Percentiles rank a stretch among this genome's conserved stretches.
These are phyloP conservation scores for Fusarium newnesense DNA, from an alignment of 2,329 filamentous ascomycete genomes.

Conservation along the genomic window DNA sequence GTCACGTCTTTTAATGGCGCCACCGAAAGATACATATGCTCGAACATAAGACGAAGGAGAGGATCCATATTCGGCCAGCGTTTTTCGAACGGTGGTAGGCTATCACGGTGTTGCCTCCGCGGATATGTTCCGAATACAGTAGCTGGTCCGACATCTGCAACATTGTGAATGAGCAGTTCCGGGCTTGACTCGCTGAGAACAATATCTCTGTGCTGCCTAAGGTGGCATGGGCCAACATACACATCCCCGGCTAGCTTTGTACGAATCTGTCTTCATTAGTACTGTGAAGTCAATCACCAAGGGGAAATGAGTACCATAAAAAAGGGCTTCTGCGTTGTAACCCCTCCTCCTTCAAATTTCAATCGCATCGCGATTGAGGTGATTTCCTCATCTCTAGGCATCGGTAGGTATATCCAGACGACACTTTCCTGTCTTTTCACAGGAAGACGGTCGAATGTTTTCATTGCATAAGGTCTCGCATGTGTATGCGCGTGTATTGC, in stretches of 20 bases:
- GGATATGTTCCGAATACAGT: constrained; percentile 24
- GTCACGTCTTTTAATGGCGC: not conserved
- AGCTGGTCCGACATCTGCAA: constrained; percentile 8
- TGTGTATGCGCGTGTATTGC: constrained; percentile 10
- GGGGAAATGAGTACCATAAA: not conserved
- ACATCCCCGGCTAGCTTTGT: constrained; percentile 17
- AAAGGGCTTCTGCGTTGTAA: constrained; percentile 9
- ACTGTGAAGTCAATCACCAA: fast-evolving
- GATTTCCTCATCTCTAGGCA: constrained; percentile 12
- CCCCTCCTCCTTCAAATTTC: not conserved
- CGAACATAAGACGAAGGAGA: not conserved
- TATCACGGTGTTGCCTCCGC: not conserved
- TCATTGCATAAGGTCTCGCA: not conserved
- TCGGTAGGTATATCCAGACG: constrained; percentile 1
- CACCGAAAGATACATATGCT: not conserved
- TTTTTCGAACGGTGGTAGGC: not conserved
- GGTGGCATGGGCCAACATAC: not conserved
- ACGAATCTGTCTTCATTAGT: constrained; percentile 1
- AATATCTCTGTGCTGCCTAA: not conserved
- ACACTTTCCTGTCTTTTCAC: not conserved
- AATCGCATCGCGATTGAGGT: not conserved
- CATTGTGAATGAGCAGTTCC: constrained; percentile 1
- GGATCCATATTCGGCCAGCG: not conserved
- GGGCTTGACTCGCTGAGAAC: constrained; percentile 15
- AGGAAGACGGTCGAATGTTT: not conserved